A percentile compares a stretch with the other conserved stretches of the same genome.
phyloP scores from a whole-genome alignment of 495 filamentous ascomycete genomes.

The Opeltia flavorubescens region DNA sequence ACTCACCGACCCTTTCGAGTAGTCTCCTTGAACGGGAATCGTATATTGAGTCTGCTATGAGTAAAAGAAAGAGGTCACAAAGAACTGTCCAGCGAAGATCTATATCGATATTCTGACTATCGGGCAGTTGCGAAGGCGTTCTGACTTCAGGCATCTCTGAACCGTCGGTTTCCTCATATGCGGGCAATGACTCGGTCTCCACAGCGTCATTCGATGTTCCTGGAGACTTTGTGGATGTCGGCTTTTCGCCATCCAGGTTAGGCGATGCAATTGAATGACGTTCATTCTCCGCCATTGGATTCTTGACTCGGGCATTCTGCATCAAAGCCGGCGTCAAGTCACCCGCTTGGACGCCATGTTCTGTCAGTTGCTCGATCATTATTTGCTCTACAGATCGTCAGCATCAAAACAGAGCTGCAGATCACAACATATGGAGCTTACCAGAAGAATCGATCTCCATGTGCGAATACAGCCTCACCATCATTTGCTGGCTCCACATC shows the following conservation, averaged over 20 bases:
- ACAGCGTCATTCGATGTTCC: constrained; percentile 20
- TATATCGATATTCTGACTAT: constrained; percentile 75
- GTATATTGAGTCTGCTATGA: constrained; percentile 90
- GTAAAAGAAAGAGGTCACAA: constrained; percentile 87
- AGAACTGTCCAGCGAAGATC: constrained; percentile 96
- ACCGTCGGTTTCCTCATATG: constrained; percentile 56
- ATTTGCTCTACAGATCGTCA: constrained; percentile 53
- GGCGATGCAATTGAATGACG: constrained; percentile 16
- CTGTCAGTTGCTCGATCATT: constrained; percentile 95
- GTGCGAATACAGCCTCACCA: constrained; percentile 81
- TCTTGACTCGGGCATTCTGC: constrained; percentile 86
- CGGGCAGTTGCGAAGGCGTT: constrained; percentile 67
- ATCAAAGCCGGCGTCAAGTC: constrained; percentile 80
- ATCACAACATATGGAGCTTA: constrained; percentile 7
- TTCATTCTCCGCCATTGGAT: constrained; percentile 56
- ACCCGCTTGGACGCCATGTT: constrained; percentile 72
- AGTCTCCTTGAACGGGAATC: constrained; percentile 78
- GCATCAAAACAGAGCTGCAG: background rate
- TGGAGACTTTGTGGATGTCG: constrained; percentile 17
- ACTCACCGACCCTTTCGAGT: constrained; percentile 67
- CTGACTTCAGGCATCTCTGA: constrained; percentile 61
- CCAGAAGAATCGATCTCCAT: constrained; percentile 78
- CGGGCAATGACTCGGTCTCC: constrained; percentile 43
- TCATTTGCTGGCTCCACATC: constrained; percentile 97
- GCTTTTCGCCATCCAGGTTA: constrained; percentile 20